These are phyloP conservation scores for Boletus vinaceobasis DNA, from an alignment of 768 basidiomycete species.

Conservation along the genomic window DNA sequence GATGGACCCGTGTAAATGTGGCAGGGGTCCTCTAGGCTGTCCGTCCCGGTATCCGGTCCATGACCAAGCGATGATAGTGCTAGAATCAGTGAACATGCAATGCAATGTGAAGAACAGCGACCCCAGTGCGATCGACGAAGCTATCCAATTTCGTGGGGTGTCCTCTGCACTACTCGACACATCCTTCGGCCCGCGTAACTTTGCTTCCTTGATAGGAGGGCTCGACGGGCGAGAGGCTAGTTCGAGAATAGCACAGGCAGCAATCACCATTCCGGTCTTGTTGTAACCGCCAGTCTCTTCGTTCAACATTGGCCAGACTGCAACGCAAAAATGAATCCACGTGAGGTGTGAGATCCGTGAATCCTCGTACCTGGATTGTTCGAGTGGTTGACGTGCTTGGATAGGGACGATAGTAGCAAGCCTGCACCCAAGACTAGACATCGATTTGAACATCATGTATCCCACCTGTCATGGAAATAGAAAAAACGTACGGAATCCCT, in stretches of 20 bases:
- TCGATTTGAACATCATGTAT: not conserved
- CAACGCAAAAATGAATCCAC: conserved; percentile 1
- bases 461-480: not conserved
- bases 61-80: conserved; percentile 79
- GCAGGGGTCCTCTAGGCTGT: conserved; percentile 62
- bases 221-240: conserved; percentile 42
- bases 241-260: conserved; percentile 56
- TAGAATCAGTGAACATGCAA: conserved; percentile 68
- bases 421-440: conserved; percentile 63
- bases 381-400: conserved; percentile 75
- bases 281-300: conserved; percentile 67
- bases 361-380: conserved; percentile 65
- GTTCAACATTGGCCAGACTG: conserved; percentile 80
- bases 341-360: not conserved
- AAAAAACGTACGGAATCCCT: conserved; percentile 43
- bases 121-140: conserved; percentile 56
- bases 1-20: conserved; percentile 65
- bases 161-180: conserved; percentile 1
- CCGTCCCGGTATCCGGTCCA: conserved; percentile 82
- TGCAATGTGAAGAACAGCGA: conserved; percentile 70
- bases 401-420: conserved; percentile 59
- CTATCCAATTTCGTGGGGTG: conserved; percentile 32
- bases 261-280: conserved; percentile 58
- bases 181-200: not conserved
- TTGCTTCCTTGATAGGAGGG: not conserved